Conservation (phyloP, 2,329 filamentous ascomycete genomes). For the Ophiostoma fasciatum region DNA sequence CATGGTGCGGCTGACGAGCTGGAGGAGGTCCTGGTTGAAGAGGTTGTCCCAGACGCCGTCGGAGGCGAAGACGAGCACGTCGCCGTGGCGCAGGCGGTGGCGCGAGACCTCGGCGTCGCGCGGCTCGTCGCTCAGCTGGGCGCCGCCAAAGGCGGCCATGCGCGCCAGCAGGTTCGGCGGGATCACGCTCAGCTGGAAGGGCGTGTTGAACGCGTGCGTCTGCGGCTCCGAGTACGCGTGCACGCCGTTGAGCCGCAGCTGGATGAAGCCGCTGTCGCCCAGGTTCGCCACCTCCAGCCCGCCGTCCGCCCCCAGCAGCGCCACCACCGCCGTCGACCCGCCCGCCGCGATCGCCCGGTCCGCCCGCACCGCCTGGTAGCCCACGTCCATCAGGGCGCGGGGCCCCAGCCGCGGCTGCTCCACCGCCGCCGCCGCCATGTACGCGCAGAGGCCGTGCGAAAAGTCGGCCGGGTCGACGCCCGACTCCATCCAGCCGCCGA, state of each 20-base stretch:
- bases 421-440: conserved; percentile 60
- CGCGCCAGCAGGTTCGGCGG: conserved; percentile 66
- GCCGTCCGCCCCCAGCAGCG: conserved; percentile 57
- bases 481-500: conserved; percentile 87
- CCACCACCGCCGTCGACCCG: conserved; percentile 87
- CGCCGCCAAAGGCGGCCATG: conserved; percentile 69
- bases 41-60: conserved; percentile 96
- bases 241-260: conserved; percentile 73
- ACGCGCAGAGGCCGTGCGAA: conserved; percentile 81
- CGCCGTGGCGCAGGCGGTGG: conserved; percentile 69
- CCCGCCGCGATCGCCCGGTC: conserved; percentile 65
- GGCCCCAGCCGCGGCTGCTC: conserved; percentile 35
- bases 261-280: conserved; percentile 86
- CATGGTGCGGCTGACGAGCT: conserved; percentile 67
- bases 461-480: conserved; percentile 92
- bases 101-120: conserved; percentile 68
- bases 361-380: conserved; percentile 66
- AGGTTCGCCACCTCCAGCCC: conserved; percentile 80
- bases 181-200: conserved; percentile 83
- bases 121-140: conserved; percentile 68
- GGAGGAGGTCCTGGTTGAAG: conserved; percentile 76
- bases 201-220: conserved; percentile 95
- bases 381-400: conserved; percentile 60
- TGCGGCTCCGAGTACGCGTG: conserved; percentile 73
- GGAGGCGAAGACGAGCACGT: conserved; percentile 85